Conservation (phyloP, 805 yeast species). For the Ogataea pignaliae region DNA sequence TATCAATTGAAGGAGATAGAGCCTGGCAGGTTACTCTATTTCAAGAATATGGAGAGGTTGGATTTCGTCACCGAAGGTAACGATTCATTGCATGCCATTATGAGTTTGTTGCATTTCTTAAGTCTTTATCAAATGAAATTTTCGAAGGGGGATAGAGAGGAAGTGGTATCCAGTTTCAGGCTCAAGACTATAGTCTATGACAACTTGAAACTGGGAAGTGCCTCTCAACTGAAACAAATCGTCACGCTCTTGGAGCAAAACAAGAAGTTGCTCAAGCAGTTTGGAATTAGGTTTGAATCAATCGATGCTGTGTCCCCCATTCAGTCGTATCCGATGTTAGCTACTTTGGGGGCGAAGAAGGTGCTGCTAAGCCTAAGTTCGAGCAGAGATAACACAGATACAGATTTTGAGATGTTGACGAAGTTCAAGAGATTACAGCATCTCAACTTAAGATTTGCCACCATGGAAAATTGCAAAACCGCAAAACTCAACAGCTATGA, state of each 20-base stretch:
- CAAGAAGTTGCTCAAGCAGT: not conserved
- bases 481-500: not conserved
- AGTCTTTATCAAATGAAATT: not conserved
- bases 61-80: too few species aligned
- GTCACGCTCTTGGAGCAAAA: not conserved
- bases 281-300: not conserved
- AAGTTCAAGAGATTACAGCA: not conserved
- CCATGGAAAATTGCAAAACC: not conserved
- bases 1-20: too few species aligned
- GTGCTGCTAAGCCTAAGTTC: not conserved
- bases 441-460: not conserved
- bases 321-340: not conserved
- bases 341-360: not conserved
- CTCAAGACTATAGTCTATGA: not conserved
- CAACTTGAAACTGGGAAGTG: not conserved
- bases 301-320: not conserved
- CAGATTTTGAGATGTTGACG: not conserved
- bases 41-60: too few species aligned
- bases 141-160: not conserved
- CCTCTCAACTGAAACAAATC: not conserved
- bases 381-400: not conserved
- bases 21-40: too few species aligned
- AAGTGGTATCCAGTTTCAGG: not conserved
- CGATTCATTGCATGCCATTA: too few species aligned
- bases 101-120: not conserved